Evolutionary conservation across 2,329 filamentous ascomycete genomes (phyloP).

Genomic region (Corniculantispora saksenae): DNA sequence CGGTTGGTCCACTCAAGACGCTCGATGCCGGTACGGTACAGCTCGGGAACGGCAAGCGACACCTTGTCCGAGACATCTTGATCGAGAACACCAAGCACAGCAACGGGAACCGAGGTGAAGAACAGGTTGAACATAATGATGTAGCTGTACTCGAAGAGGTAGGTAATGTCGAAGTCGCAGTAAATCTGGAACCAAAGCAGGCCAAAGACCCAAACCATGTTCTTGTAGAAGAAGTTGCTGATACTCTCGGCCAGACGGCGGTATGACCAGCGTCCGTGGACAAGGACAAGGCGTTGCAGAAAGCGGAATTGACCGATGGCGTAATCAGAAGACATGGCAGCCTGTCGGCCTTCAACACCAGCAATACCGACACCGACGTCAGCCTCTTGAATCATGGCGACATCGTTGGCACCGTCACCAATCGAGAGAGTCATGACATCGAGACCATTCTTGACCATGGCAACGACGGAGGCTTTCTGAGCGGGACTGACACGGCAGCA

Average conservation of each 20-base stretch:
- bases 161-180: conserved; percentile 93
- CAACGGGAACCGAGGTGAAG: conserved; percentile 93
- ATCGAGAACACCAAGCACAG: conserved; percentile 93
- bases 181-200: conserved; percentile 98
- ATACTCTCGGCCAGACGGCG: conserved; percentile 88
- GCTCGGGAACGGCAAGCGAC: conserved; percentile 88
- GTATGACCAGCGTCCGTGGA: conserved; percentile 97
- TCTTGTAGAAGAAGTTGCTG: conserved; percentile 99
- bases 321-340: conserved; percentile 95
- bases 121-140: conserved; percentile 95
- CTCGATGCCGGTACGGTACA: conserved; percentile 95
- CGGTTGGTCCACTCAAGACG: conserved; percentile 91
- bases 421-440: conserved; percentile 96
- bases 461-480: conserved; percentile 95
- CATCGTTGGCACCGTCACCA: conserved; percentile 92
- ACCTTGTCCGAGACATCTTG: conserved; percentile 95
- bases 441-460: conserved; percentile 90
- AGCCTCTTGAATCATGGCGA: conserved; percentile 97
- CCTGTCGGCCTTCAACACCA: conserved; percentile 87
- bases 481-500: conserved; percentile 97
- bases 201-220: conserved; percentile 94
- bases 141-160: conserved; percentile 97
- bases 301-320: conserved; percentile 93
- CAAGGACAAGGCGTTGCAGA: conserved; percentile 79
- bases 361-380: conserved; percentile 96